A percentile compares a stretch with the other conserved stretches of the same genome.
These are phyloP conservation scores for Magnaporthiopsis rhizophila DNA, from an alignment of 2,329 filamentous ascomycete genomes.

Conservation along the genomic window DNA sequence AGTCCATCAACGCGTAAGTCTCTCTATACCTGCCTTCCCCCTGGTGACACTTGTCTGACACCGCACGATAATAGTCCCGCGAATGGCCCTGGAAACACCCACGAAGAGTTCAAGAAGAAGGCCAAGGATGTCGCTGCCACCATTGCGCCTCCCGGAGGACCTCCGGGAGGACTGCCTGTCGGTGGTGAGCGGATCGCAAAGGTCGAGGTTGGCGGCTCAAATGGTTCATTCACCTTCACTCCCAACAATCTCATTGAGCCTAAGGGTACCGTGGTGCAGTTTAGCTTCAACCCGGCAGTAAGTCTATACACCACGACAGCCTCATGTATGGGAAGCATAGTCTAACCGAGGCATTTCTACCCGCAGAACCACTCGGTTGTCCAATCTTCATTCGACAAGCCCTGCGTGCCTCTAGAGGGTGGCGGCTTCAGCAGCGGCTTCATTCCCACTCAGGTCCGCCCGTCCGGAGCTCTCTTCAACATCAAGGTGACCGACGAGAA, in stretches of 20 bases:
- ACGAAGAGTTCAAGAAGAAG: slow-evolving; percentile 25
- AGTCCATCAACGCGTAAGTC: slow-evolving; percentile 28
- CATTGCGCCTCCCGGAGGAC: slow-evolving; percentile 20
- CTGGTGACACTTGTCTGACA: background rate
- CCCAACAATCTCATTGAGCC: slow-evolving; percentile 27
- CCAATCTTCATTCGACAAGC: slow-evolving; percentile 31
- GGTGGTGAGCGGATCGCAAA: slow-evolving; percentile 25
- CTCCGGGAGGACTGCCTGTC: slow-evolving; percentile 20
- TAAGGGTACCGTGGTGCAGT: slow-evolving; percentile 24
- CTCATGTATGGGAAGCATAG: too few species aligned
- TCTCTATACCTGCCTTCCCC: background rate
- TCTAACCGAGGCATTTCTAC: background rate
- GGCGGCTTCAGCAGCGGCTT: slow-evolving; percentile 31
- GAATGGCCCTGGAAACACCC: slow-evolving; percentile 21
- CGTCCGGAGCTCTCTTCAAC: slow-evolving; percentile 25
- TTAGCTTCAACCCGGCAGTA: slow-evolving; percentile 25
- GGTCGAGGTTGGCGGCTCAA: slow-evolving; percentile 25
- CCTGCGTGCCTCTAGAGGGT: slow-evolving; percentile 28
- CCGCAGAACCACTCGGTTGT: slow-evolving; percentile 27
- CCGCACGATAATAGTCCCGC: background rate
- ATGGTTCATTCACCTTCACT: slow-evolving; percentile 20
- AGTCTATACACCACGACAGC: background rate
- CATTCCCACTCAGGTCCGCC: slow-evolving; percentile 23
- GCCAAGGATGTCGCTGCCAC: slow-evolving; percentile 18
- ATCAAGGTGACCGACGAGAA: slow-evolving; percentile 22